Conservation (phyloP, 116 monocot species). For the Posidonia oceanica region DNA sequence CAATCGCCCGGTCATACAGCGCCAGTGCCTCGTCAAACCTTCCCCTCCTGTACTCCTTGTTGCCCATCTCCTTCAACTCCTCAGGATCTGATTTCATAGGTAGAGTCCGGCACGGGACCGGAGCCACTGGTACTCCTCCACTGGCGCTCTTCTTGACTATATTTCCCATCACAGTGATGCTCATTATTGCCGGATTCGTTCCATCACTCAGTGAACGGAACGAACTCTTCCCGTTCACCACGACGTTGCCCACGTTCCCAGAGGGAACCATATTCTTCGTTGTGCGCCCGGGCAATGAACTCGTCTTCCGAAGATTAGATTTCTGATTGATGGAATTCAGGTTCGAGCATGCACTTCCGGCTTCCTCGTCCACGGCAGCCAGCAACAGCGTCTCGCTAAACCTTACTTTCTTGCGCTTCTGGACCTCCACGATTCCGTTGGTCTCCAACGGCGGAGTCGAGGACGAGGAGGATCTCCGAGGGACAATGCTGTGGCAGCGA, state of each 20-base stretch:
- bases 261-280: not conserved
- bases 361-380: not conserved
- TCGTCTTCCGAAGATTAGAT: not conserved
- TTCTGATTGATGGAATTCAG: not conserved
- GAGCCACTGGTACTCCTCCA: not conserved
- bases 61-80: slow-evolving; percentile 60
- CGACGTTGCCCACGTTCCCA: not conserved
- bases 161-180: not conserved
- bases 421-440: not conserved
- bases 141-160: not conserved
- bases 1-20: slow-evolving; percentile 42
- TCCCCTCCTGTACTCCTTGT: slow-evolving; percentile 50
- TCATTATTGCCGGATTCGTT: not conserved
- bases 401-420: not conserved
- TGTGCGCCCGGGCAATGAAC: not conserved
- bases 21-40: slow-evolving; percentile 43
- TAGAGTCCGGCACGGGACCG: not conserved
- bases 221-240: not conserved
- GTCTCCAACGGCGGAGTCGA: no score
- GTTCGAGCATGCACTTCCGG: not conserved
- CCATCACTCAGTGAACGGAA: not conserved
- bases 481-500: no score
- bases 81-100: slow-evolving; percentile 23
- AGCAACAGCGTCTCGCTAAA: not conserved
- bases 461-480: no score